Base-by-base conservation (phyloP, 2,329 filamentous ascomycete genomes). In the Curvularia spicifera region DNA sequence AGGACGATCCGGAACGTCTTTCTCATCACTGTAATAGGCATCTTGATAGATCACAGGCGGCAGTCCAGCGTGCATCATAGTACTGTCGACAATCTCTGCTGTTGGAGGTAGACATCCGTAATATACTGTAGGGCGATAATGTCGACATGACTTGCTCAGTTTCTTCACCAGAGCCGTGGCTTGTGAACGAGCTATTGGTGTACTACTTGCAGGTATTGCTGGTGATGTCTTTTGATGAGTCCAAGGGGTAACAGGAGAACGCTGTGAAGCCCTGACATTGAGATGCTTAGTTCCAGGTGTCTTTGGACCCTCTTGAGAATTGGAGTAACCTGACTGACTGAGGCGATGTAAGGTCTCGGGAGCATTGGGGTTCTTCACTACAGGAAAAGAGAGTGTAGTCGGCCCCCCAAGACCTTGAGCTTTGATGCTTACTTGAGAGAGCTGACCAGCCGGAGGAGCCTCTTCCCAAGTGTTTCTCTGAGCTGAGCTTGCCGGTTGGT, bases 21-120 rank as follows among this genome's bases (percentile, higher is more conserved):
- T 83, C 60, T 96, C 91, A 28, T 91, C 83, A 66, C 93, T 91
- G 72, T 97, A 98, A 70, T 89, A 93, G 0, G 93, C 89, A 71
- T 93, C 88, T 74, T 93, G 91, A 63, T 97, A 96, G 48, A 97
- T 84, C 13, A 90, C 84, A 57, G 88, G 82, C 0, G 90, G 89
- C 8, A 87, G 78, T 12, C 82, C 82, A 56, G 82, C 76, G n/a
- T 81, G 73, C 65, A 82, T 76, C 73, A 92, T 82, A 0, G 87
- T 89, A 1, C 79, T 78, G 2, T 79, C 71, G 1, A 92, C 66
- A 81, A 83, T 44, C 33, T 79, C 61, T 45, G 57, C 56, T 1
- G 76, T 71, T 2, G 83, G 83, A 28, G 83, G 80, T 4, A 75
- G 51, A 22, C 64, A 61, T 7, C 67, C 65, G 49, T 78, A 80